These are phyloP conservation scores for Tuber magnatum DNA, from an alignment of 495 filamentous ascomycete species.

Conservation along the genomic window DNA sequence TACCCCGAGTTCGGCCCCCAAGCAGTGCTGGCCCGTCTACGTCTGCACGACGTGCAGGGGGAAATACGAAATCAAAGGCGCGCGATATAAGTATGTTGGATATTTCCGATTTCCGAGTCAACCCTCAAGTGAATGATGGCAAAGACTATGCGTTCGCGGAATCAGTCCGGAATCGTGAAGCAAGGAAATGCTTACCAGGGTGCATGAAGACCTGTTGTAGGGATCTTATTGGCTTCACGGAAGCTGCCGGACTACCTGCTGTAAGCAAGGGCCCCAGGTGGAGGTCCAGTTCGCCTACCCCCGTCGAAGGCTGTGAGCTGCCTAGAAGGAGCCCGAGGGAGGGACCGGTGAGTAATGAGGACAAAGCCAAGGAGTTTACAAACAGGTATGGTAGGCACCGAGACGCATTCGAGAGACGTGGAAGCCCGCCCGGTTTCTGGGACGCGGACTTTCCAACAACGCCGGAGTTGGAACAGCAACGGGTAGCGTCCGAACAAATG, in stretches of 20 bases:
- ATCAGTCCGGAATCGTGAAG: conserved; percentile 64
- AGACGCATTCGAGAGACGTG: conserved; percentile 60
- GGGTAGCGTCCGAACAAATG: conserved; percentile 52
- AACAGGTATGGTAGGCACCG: conserved; percentile 69
- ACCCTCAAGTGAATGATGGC: conserved; percentile 65
- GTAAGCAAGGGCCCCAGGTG: conserved; percentile 30
- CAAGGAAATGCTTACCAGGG: conserved; percentile 68
- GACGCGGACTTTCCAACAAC: conserved; percentile 77
- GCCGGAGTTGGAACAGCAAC: conserved; percentile 62
- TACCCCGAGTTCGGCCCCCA: background rate
- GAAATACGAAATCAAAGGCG: conserved; percentile 1
- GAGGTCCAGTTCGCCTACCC: conserved; percentile 42
- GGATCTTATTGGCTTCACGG: conserved; percentile 30
- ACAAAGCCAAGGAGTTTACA: conserved; percentile 59
- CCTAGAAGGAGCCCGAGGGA: background rate
- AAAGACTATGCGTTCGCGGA: conserved; percentile 66
- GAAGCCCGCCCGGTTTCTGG: conserved; percentile 83
- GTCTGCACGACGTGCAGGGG: background rate
- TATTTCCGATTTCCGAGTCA: conserved; percentile 70
- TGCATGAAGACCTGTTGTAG: conserved; percentile 56
- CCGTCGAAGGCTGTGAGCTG: conserved; percentile 52
- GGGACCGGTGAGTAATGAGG: conserved; percentile 44
- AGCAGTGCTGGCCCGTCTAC: conserved; percentile 2
- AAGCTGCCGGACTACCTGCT: conserved; percentile 29
- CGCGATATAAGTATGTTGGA: conserved; percentile 21